Evolutionary conservation across 75 land plant species (phyloP), one percentile per base, ranked within the genome.

Genomic region (Chamaecyparis obtusa): DNA sequence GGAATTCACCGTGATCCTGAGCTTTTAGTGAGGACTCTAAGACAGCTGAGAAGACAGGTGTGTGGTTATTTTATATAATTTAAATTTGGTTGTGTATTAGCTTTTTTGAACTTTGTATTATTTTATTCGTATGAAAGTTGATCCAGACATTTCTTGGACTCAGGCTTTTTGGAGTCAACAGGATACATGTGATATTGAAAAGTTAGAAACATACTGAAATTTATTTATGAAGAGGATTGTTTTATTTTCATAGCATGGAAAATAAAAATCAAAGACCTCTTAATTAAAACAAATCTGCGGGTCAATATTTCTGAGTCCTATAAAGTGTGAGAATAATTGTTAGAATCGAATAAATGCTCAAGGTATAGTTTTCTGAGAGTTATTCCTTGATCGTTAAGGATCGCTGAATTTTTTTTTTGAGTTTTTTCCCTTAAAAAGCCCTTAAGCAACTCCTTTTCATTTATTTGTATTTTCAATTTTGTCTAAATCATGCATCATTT

Each of bases 1-100:
- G 99, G 99, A 19, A 97, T 98, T 57, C 99, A 98, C 92, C 96
- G 99, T 21, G 90, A 98, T 78, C 99, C 99, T 88, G 99, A 98
- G 76, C 92, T 93, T 89, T 92, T 98, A 83, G 99, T 98, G 90
- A 92, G 87, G 71, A 98, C 99, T 15, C 89, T 98, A n/a, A 93
- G 96, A 77, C 94, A 92, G 83, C 88, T 98, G 51, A 92, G 99
- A 36, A 92, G 99, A 91, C 94, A 95, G 96, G 99, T 98, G 0
- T 85, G 88, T 86, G 30, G 54, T 44, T 83, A 83, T 87, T 87
- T 46, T n/a, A 87, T 21, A 33, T 46, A 2, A 32, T n/a, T 11
- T 84, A 84, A 14, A 54, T 8, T 32, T 4, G 9, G 21, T 54
- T 27, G 35, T 41, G 49, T 27, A 83, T 37, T 83, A 41, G 30